These are phyloP conservation scores for Mycosphaerelloides madeirae DNA, from an alignment of 2,329 filamentous ascomycete species.

Conservation along the genomic window DNA sequence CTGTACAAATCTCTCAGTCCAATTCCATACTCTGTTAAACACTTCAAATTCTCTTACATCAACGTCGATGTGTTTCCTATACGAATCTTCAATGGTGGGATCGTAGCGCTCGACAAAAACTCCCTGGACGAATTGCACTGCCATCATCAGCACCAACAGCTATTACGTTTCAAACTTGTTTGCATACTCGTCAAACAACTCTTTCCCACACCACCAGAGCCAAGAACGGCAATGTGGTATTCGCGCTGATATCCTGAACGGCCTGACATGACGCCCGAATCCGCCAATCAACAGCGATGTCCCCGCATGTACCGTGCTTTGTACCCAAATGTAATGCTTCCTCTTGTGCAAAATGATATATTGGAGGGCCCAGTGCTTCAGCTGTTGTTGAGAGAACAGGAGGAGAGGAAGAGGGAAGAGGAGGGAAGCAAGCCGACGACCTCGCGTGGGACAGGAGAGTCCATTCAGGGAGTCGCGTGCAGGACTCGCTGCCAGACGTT, in stretches of 20 bases:
- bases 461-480: slow-evolving; percentile 13
- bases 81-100: slow-evolving; percentile 59
- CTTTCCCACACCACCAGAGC: slow-evolving; percentile 84
- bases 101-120: slow-evolving; percentile 80
- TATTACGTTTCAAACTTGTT: too few relatives aligned
- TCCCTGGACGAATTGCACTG: slow-evolving; percentile 89
- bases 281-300: not conserved
- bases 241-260: slow-evolving; percentile 43
- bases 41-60: slow-evolving; percentile 62
- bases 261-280: slow-evolving; percentile 25
- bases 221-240: slow-evolving; percentile 77
- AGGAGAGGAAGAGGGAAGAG: too few relatives aligned
- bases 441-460: slow-evolving; percentile 6
- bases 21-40: not conserved
- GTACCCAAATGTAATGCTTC: too few relatives aligned
- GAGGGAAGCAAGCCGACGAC: not conserved
- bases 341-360: too few relatives aligned
- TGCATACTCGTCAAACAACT: slow-evolving; percentile 78
- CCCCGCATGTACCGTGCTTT: too few relatives aligned
- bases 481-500: slow-evolving; percentile 6
- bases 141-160: not conserved
- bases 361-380: not conserved
- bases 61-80: slow-evolving; percentile 62
- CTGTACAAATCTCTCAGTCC: slow-evolving; percentile 40
- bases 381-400: not conserved